phyloP scores from a whole-genome alignment of 257 asterid species.

The Parsonsia alboflavescens region DNA sequence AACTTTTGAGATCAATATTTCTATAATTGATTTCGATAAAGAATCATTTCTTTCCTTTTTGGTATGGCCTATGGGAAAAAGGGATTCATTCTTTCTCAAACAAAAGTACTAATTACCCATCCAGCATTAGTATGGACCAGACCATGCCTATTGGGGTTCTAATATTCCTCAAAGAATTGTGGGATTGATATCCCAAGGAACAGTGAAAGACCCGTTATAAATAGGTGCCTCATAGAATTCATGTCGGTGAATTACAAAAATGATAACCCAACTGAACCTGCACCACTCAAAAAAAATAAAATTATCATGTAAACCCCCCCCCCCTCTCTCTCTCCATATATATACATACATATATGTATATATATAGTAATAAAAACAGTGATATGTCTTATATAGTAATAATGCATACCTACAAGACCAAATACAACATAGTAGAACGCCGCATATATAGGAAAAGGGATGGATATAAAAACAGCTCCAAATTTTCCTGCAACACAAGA shows the following conservation, averaged over 20 bases:
- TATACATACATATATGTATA: too few relatives aligned
- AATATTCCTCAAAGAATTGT: conserved; percentile 70
- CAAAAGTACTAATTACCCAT: conserved; percentile 75
- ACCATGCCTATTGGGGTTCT: conserved; percentile 58
- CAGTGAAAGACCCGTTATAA: conserved; percentile 83
- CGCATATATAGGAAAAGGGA: conserved; percentile 86
- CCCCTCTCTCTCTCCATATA: too few relatives aligned
- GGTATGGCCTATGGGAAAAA: too few relatives aligned
- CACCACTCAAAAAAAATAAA: conserved; percentile 16
- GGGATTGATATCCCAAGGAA: conserved; percentile 97
- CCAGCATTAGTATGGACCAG: conserved; percentile 86
- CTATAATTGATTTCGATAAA: too few relatives aligned
- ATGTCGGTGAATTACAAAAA: conserved; percentile 96
- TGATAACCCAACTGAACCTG: conserved; percentile 95
- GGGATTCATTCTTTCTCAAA: too few relatives aligned
- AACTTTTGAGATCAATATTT: too few relatives aligned
- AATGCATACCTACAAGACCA: conserved; percentile 87
- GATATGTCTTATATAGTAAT: not conserved
- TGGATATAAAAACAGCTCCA: conserved; percentile 98
- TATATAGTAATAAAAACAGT: too few relatives aligned
- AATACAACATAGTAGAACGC: conserved; percentile 87
- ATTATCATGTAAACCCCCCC: not conserved
- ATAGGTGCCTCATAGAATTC: conserved; percentile 97
- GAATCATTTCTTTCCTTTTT: too few relatives aligned
- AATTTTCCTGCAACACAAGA: conserved; percentile 75